Percentiles rank a stretch among this genome's conserved stretches.
Evolutionary conservation across 495 filamentous ascomycete genomes (phyloP).

Genomic region (Penicillium flavigenum): DNA sequence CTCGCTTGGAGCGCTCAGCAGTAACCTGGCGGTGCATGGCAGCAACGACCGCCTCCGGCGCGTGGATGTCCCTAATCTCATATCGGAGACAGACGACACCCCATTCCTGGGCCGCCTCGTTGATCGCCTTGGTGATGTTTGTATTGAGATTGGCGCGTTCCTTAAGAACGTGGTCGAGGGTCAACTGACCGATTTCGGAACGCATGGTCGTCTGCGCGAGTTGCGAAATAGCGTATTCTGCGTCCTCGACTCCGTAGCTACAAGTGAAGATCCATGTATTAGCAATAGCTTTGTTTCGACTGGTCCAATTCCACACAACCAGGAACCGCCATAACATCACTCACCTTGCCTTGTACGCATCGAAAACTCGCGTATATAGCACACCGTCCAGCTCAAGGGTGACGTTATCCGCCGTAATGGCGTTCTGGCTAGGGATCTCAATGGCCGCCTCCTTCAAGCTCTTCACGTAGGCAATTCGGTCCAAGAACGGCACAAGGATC

Average conservation of each 20-base stretch:
- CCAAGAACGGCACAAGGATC: slow-evolving; percentile 84
- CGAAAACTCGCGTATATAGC: slow-evolving; percentile 90
- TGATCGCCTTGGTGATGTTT: slow-evolving; percentile 97
- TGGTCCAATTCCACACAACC: neutral
- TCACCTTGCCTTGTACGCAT: slow-evolving; percentile 94
- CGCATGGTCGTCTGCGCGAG: slow-evolving; percentile 99
- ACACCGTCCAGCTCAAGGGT: slow-evolving; percentile 95
- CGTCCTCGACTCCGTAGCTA: slow-evolving; percentile 97
- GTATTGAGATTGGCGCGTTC: slow-evolving; percentile 93
- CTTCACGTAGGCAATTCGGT: slow-evolving; percentile 97
- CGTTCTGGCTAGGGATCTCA: slow-evolving; percentile 93
- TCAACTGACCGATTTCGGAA: slow-evolving; percentile 92
- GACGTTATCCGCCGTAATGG: slow-evolving; percentile 98
- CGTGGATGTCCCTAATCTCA: slow-evolving; percentile 98
- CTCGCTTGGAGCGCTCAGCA: slow-evolving; percentile 92
- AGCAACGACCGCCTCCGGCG: slow-evolving; percentile 84
- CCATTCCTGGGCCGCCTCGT: slow-evolving; percentile 95
- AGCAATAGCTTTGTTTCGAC: slow-evolving; percentile 16
- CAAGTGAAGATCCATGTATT: neutral
- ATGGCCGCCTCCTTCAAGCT: slow-evolving; percentile 93
- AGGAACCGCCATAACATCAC: slow-evolving; percentile 13
- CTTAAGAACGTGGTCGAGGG: slow-evolving; percentile 95
- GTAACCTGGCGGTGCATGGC: slow-evolving; percentile 99
- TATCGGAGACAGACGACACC: slow-evolving; percentile 94
- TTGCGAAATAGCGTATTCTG: slow-evolving; percentile 97